Evolutionary conservation across 805 yeast genomes (phyloP).

Genomic region (Schwanniomyces vanrijiae): DNA sequence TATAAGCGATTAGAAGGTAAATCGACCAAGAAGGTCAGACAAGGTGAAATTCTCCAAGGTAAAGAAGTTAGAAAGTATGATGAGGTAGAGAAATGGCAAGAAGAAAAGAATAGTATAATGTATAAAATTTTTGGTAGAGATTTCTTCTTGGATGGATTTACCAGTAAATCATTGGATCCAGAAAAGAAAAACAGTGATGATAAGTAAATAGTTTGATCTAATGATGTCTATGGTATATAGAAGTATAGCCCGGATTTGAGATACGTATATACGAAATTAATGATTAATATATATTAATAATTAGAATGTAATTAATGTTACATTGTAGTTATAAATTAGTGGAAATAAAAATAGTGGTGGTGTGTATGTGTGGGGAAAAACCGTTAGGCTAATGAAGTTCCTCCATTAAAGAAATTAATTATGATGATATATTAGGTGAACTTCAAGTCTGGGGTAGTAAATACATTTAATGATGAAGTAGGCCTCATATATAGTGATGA

Average conservation of each 20-base stretch:
- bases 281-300: background rate
- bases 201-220: background rate
- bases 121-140: constrained; percentile 42
- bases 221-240: background rate
- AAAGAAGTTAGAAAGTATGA: constrained; percentile 32
- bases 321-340: background rate
- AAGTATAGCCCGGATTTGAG: too few relatives aligned
- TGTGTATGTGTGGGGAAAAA: background rate
- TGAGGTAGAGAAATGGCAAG: constrained; percentile 41
- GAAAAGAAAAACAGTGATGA: background rate
- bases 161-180: constrained; percentile 37
- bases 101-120: constrained; percentile 35
- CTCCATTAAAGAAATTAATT: too few relatives aligned
- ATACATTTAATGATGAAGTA: constrained; percentile 11
- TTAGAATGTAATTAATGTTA: too few relatives aligned
- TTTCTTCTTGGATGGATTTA: constrained; percentile 43
- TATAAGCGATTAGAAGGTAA: constrained; percentile 38
- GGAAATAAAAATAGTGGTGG: too few relatives aligned
- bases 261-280: background rate
- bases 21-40: constrained; percentile 38
- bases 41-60: constrained; percentile 39
- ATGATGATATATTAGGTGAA: background rate
- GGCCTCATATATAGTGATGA: constrained; percentile 1
- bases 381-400: too few relatives aligned
- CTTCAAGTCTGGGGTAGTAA: constrained; percentile 17